Evolutionary conservation across 805 yeast species (phyloP).

Genomic region (Cyberlindnera veronae): DNA sequence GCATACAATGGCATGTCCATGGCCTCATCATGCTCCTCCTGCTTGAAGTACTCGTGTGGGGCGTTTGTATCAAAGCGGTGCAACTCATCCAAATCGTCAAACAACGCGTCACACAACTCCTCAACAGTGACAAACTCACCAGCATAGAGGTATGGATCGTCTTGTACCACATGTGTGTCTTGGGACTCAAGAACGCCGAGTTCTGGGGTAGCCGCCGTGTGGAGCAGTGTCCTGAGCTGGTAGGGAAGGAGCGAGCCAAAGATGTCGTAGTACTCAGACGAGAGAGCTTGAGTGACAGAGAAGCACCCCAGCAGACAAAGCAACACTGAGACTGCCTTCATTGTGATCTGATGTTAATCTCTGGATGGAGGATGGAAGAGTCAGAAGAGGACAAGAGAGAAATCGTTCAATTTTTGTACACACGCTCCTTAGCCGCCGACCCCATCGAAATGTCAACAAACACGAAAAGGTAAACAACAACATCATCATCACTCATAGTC

Average conservation of each 20-base stretch:
- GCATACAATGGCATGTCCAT: constrained; percentile 10
- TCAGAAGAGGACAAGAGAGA: no score
- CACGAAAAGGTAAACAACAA: neutral
- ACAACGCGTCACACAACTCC: constrained; percentile 10
- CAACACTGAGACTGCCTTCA: neutral
- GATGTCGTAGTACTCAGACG: constrained; percentile 4
- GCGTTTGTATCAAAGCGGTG: constrained; percentile 9
- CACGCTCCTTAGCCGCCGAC: no score
- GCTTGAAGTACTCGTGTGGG: constrained; percentile 3
- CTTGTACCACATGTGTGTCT: neutral
- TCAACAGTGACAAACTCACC: constrained; percentile 13
- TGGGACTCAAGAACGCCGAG: neutral
- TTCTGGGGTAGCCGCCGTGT: constrained; percentile 6
- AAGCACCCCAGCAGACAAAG: neutral
- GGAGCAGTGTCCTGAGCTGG: neutral
- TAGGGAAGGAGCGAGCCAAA: constrained; percentile 1
- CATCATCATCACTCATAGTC: constrained; percentile 3
- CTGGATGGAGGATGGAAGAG: no score
- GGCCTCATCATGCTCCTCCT: constrained; percentile 14
- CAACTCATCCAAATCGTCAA: constrained; percentile 16
- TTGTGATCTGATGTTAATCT: no score
- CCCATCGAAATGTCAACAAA: neutral
- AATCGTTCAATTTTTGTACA: no score
- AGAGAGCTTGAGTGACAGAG: neutral
- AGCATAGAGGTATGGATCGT: constrained; percentile 9